Base-by-base conservation (phyloP, 2,329 filamentous ascomycete genomes). In the Stenocarpella maydis region DNA sequence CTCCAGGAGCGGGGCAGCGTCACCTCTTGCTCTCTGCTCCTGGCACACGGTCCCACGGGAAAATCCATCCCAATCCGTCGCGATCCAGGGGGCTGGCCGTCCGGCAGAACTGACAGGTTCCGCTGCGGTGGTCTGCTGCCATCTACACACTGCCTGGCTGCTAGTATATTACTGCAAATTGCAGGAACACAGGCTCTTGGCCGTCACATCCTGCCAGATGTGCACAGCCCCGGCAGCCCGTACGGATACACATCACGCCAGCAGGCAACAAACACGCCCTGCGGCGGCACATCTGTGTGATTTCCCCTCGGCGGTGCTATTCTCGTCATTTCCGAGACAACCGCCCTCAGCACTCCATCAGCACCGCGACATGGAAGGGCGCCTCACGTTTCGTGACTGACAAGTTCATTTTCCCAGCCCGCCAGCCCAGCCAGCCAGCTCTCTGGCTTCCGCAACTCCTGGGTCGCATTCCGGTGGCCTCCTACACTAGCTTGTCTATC, bases 301-400 rank as follows among this genome's bases (percentile, higher is more conserved):
- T 52, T 63, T 52, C 43, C 61, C 61, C 61, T 66, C 43, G 43
- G 47, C 34, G 52, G 37, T 69, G 61, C 67, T 66, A 69, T 69
- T 58, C 64, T 60, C 55, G 64, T 45, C 67, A 41, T 50, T 49
- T 66, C 67, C 67, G 67, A 69, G 43, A 66, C 61, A 50, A 41
- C 34, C 43, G 43, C 52, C 24, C 37, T 65, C 67, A 65, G 34
- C 45, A 39, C 61, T 28, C 61, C 19, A 61, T 61, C 19, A 61
- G 41, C 58, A 37, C 43, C 58, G n/a, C 28, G 28, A 49, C 58
- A 49, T 49, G 58, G 58, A 63, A 63, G 21, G 43, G 41, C 58
- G 28, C 58, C 58, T 55, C 21, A 65, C 24, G 52, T 47, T 49
- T 65, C 39, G 50, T 26, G 43, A 47, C 15, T 58, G 31, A 43